phyloP scores from a whole-genome alignment of 1,284 basidiomycete species.

The Ceratobasidium sp. region DNA sequence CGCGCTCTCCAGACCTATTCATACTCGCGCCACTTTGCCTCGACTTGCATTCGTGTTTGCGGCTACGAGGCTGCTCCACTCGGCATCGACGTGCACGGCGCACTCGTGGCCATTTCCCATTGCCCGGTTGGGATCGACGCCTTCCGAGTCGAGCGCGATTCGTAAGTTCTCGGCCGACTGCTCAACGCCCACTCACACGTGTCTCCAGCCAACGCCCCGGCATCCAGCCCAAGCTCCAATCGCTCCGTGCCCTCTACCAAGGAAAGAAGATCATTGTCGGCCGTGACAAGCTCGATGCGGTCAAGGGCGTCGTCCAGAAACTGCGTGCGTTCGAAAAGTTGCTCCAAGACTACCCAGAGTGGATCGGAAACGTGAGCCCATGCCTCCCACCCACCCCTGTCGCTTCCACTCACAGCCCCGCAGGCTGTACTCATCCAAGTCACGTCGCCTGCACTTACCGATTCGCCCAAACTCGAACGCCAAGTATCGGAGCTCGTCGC shows the following conservation, averaged over 20 bases:
- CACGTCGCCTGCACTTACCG: conserved; percentile 93
- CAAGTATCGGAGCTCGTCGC: conserved; percentile 95
- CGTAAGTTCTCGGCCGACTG: conserved; percentile 59
- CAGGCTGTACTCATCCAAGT: conserved; percentile 75
- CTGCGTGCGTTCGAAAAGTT: conserved; percentile 97
- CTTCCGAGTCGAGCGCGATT: conserved; percentile 85
- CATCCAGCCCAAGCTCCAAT: conserved; percentile 88
- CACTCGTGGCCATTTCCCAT: conserved; percentile 85
- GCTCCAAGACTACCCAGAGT: conserved; percentile 92
- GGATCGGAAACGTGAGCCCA: conserved; percentile 83
- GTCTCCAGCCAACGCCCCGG: conserved; percentile 72
- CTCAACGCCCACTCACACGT: conserved; percentile 16
- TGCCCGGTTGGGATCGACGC: conserved; percentile 99
- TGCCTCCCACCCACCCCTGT: neutral
- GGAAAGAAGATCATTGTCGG: conserved; percentile 99
- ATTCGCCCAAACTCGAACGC: conserved; percentile 93
- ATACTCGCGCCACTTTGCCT: conserved; percentile 95
- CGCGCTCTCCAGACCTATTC: conserved; percentile 81
- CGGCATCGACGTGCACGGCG: conserved; percentile 92
- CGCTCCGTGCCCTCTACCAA: conserved; percentile 86
- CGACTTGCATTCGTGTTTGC: conserved; percentile 94
- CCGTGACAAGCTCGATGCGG: conserved; percentile 98
- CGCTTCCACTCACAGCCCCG: conserved; percentile 5
- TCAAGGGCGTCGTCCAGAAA: conserved; percentile 98
- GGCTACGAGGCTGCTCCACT: conserved; percentile 88